Evolutionary conservation across 345 rosid species (phyloP).

Genomic region (Bruguiera gymnorhiza): DNA sequence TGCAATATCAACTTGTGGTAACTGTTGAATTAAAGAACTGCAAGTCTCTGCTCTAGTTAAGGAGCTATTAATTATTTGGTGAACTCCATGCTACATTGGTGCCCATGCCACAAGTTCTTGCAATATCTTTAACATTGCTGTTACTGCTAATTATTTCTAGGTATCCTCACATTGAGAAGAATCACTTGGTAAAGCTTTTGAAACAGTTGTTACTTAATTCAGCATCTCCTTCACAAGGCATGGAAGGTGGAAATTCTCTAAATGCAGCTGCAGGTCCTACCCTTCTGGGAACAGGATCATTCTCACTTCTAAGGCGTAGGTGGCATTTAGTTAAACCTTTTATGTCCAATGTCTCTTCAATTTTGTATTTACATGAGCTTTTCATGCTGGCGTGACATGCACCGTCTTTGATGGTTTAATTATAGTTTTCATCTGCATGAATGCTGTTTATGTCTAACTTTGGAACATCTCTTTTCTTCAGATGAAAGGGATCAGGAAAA

Average conservation of each 20-base stretch:
- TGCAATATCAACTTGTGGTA: not conserved
- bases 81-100: no score
- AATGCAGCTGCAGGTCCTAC: conserved; percentile 91
- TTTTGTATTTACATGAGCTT: not conserved
- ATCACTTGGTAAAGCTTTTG: conserved; percentile 93
- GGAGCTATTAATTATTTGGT: no score
- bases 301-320: conserved; percentile 87
- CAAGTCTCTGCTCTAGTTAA: no score
- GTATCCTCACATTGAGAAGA: conserved; percentile 78
- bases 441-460: conserved; percentile 11
- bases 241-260: conserved; percentile 46
- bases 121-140: no score
- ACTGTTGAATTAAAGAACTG: no score
- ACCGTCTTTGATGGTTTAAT: no score
- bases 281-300: conserved; percentile 76
- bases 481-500: conserved; percentile 47
- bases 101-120: no score
- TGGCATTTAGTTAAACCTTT: conserved; percentile 27
- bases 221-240: conserved; percentile 47
- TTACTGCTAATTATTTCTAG: conserved; percentile 28
- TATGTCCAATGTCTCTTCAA: conserved; percentile 13
- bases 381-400: not conserved
- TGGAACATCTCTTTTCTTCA: conserved; percentile 27
- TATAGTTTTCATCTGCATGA: no score
- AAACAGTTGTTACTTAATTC: conserved; percentile 68